phyloP scores from a whole-genome alignment of 176 grass and related monocot species.

The Carex cristatella region DNA sequence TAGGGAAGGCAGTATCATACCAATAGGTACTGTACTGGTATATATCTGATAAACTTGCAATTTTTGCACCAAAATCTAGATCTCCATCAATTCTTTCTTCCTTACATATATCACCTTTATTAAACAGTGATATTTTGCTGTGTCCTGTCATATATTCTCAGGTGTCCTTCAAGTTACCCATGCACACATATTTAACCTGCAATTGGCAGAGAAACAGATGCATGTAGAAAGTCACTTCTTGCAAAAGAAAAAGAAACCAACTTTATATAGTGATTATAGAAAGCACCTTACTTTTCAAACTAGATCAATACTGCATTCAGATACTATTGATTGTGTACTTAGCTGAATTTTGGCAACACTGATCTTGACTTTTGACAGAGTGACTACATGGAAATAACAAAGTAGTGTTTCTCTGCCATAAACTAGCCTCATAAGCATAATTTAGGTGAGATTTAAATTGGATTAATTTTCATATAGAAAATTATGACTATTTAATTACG shows the following conservation, averaged over 20 bases:
- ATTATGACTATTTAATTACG: not conserved
- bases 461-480: not conserved
- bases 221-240: not conserved
- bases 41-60: not conserved
- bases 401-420: not conserved
- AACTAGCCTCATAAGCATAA: not conserved
- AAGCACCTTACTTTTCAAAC: not conserved
- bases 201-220: conserved; percentile 3
- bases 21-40: not conserved
- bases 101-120: conserved; percentile 10
- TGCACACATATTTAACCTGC: conserved; percentile 95
- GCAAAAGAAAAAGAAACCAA: not conserved
- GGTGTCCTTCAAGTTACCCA: conserved; percentile 56
- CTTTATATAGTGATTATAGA: not conserved
- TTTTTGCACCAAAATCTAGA: not conserved
- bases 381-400: not conserved
- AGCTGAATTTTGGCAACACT: not conserved
- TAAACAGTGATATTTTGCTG: not conserved
- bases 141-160: not conserved
- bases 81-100: not conserved
- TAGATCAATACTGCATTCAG: not conserved
- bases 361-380: not conserved
- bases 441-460: not conserved
- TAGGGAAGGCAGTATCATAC: not conserved
- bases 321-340: not conserved